Percentiles rank a stretch among this genome's conserved stretches.
Evolutionary conservation across 129 eudicot species (phyloP).

Genomic region (Glebionis coronaria): DNA sequence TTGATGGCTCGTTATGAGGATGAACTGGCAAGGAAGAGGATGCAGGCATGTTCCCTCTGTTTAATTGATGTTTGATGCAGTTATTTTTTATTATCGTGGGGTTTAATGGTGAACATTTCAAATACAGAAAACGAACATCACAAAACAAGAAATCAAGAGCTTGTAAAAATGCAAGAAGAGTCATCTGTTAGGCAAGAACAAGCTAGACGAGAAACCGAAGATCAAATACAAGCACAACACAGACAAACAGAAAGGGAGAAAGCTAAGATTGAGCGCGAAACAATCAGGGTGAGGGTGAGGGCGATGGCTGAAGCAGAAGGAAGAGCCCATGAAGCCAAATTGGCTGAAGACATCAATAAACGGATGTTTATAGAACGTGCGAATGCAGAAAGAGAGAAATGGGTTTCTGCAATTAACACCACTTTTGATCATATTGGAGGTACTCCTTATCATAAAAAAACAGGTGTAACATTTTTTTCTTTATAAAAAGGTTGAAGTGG

Average conservation of each 20-base stretch:
- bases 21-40: slow-evolving; percentile 88
- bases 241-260: slow-evolving; percentile 93
- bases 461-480: not conserved
- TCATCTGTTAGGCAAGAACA: slow-evolving; percentile 85
- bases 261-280: slow-evolving; percentile 95
- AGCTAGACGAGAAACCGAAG: slow-evolving; percentile 92
- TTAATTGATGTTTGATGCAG: not conserved
- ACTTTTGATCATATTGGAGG: slow-evolving; percentile 99
- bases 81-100: not conserved
- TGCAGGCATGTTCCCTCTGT: slow-evolving; percentile 56
- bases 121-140: slow-evolving; percentile 97
- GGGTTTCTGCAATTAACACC: slow-evolving; percentile 97
- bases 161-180: slow-evolving; percentile 97
- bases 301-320: slow-evolving; percentile 98
- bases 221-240: slow-evolving; percentile 92
- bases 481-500: not conserved
- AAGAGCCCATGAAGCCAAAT: slow-evolving; percentile 91
- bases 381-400: slow-evolving; percentile 94
- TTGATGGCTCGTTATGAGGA: slow-evolving; percentile 91
- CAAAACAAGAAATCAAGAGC: slow-evolving; percentile 91
- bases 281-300: slow-evolving; percentile 85
- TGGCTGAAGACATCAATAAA: slow-evolving; percentile 86
- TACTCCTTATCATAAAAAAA: slow-evolving; percentile 16
- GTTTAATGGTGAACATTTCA: slow-evolving; percentile 3
- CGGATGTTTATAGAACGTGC: slow-evolving; percentile 88